These are phyloP conservation scores for Diaporthe australafricana DNA, from an alignment of 2,329 filamentous ascomycete genomes.

Conservation along the genomic window DNA sequence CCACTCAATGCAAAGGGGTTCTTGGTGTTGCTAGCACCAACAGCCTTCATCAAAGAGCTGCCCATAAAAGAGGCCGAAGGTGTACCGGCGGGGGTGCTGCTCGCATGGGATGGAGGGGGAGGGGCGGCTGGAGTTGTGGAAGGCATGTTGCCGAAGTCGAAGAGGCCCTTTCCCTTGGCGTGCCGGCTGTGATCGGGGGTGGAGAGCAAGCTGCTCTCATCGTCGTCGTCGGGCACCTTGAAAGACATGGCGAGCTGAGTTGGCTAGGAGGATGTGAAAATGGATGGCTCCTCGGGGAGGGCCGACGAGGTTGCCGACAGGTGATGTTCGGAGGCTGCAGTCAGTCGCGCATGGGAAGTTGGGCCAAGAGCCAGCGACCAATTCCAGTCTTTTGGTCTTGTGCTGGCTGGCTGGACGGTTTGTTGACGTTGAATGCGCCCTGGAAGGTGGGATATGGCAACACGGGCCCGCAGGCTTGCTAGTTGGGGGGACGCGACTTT, in stretches of 20 bases:
- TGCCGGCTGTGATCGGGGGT: conserved; percentile 59
- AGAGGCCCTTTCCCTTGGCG: conserved; percentile 49
- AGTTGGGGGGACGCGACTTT: conserved; percentile 31
- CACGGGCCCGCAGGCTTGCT: conserved; percentile 3
- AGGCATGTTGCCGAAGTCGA: conserved; percentile 57
- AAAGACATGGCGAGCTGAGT: conserved; percentile 39
- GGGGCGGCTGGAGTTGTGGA: conserved; percentile 66
- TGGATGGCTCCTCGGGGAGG: not conserved
- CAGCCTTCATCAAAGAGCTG: conserved; percentile 62
- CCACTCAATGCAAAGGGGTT: conserved; percentile 35
- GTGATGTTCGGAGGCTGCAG: not conserved
- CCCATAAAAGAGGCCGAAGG: conserved; percentile 66
- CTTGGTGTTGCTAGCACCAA: conserved; percentile 37
- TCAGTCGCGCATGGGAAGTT: not conserved
- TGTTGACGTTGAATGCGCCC: conserved; percentile 7
- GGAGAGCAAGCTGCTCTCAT: conserved; percentile 54
- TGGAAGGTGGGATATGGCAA: conserved; percentile 10
- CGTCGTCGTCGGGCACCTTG: conserved; percentile 54
- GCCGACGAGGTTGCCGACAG: not conserved
- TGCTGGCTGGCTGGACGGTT: not conserved
- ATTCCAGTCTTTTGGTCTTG: not conserved
- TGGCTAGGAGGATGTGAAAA: not conserved
- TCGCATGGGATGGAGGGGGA: conserved; percentile 63
- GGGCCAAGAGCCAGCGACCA: not conserved
- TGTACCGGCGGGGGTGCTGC: conserved; percentile 67